phyloP scores from a whole-genome alignment of 2,329 filamentous ascomycete species.

The Xylaria sp. region DNA sequence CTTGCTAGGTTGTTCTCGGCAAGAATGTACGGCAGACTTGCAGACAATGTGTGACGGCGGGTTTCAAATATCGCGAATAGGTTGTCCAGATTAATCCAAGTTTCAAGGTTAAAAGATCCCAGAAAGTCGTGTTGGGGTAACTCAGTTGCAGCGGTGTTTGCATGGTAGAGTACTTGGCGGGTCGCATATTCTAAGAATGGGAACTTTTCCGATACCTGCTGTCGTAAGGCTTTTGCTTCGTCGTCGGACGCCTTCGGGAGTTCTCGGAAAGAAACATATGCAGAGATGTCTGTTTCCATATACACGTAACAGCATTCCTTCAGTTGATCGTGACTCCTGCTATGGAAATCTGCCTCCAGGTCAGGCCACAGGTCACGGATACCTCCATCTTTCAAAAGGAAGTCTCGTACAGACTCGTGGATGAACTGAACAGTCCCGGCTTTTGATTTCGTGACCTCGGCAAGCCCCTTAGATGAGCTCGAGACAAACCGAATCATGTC shows the following conservation, averaged over 20 bases:
- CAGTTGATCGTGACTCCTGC: slow-evolving; percentile 54
- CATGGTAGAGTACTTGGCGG: slow-evolving; percentile 36
- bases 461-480: not conserved
- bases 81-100: slow-evolving; percentile 23
- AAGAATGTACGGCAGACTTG: slow-evolving; percentile 28
- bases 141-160: slow-evolving; percentile 25
- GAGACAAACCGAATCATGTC: not conserved
- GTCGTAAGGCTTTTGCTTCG: slow-evolving; percentile 9
- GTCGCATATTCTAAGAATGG: slow-evolving; percentile 40
- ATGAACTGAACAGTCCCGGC: slow-evolving; percentile 61
- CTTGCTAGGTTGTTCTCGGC: slow-evolving; percentile 23
- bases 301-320: slow-evolving; percentile 22
- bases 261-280: not conserved
- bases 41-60: slow-evolving; percentile 3
- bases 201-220: slow-evolving; percentile 9
- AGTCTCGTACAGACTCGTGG: slow-evolving; percentile 63
- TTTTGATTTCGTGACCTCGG: slow-evolving; percentile 54
- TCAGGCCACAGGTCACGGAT: slow-evolving; percentile 50
- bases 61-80: slow-evolving; percentile 15
- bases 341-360: slow-evolving; percentile 55
- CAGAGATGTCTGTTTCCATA: slow-evolving; percentile 3
- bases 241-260: slow-evolving; percentile 16
- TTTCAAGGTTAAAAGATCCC: slow-evolving; percentile 8
- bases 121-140: slow-evolving; percentile 22
- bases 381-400: slow-evolving; percentile 55